Percentiles rank a stretch among this genome's conserved stretches.
phyloP scores from a whole-genome alignment of 192 early-diverging fungal genomes.

The Radiomyces spectabilis region DNA sequence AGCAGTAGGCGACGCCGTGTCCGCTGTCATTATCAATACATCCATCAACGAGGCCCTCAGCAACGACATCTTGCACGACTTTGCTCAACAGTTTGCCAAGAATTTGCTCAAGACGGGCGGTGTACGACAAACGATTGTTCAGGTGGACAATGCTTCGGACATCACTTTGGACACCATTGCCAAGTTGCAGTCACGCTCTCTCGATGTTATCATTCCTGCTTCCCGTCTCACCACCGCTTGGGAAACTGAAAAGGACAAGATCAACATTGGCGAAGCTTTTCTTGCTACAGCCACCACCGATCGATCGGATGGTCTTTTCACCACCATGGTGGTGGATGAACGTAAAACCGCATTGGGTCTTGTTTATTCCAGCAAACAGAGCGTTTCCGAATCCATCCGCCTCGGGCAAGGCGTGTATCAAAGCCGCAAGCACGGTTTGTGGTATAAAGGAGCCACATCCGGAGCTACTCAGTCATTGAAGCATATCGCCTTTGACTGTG shows the following conservation, averaged over 20 bases:
- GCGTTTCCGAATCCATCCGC: constrained; percentile 72
- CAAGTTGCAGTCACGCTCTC: constrained; percentile 17
- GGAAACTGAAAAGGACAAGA: background rate
- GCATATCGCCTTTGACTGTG: constrained; percentile 81
- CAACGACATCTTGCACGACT: constrained; percentile 12
- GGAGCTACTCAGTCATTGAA: constrained; percentile 88
- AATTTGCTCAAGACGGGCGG: constrained; percentile 37
- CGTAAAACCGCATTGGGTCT: constrained; percentile 82
- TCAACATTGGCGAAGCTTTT: constrained; percentile 54
- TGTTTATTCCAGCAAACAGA: constrained; percentile 83
- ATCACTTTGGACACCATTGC: constrained; percentile 22
- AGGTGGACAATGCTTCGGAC: constrained; percentile 3
- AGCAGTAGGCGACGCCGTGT: constrained; percentile 14
- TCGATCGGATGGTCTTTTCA: constrained; percentile 83
- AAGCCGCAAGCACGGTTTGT: constrained; percentile 80
- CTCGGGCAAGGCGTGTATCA: constrained; percentile 88
- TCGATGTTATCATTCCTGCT: constrained; percentile 28
- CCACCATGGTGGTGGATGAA: constrained; percentile 93
- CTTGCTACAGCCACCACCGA: constrained; percentile 59
- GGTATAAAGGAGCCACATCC: constrained; percentile 95
- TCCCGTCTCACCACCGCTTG: constrained; percentile 25
- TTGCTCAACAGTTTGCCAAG: constrained; percentile 16
- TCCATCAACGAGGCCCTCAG: constrained; percentile 5
- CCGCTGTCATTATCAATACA: constrained; percentile 26
- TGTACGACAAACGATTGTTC: constrained; percentile 23